Evolutionary conservation across 2,329 filamentous ascomycete genomes (phyloP), one percentile per base, ranked within the genome.

Genomic region (Venturia nashicola): DNA sequence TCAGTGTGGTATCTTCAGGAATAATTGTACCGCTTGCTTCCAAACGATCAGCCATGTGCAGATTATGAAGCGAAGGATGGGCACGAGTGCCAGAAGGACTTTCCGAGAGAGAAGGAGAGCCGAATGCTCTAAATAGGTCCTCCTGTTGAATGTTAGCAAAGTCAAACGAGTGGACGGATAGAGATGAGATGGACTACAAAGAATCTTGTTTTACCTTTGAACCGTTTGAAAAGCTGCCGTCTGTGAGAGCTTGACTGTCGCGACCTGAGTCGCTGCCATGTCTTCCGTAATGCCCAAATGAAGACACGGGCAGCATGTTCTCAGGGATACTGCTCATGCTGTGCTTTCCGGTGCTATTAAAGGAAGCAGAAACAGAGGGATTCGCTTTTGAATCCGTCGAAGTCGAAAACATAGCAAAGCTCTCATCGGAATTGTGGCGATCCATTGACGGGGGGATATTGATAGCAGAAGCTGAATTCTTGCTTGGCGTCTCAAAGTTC

Each of bases 371-470:
- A 42, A 81, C 74, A 4, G 82, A 85, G 63, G 78, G 77, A 6
- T 76, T 77, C 62, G 74, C 77, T 62, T 81, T 77, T 6, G 83
- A 86, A 66, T 82, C 82, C 1, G 82, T 81, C 11, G 83, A 84
- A n/a, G 82, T 81, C 46, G 83, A 85, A 67, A 86, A 85, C 80
- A 86, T 85, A 27, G 79, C 76, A 67, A 86, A 86, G 70, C 83
- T 86, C 66, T 86, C 84, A 7, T 80, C 78, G 32, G 83, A 86
- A 67, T 84, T 79, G 68, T 83, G 82, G 43, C 82, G 78, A 61
- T 77, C 70, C 66, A 79, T 68, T 16, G 71, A 68, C 40, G 71
- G 73, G 27, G 73, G 72, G 18, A 71, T 69, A 9, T 67, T 68
- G 51, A 73, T 72, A 64, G 68, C 75, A 75, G 67, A 69, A 68